phyloP scores from a whole-genome alignment of 2,329 filamentous ascomycete species.

The Ramichloridium luteum region DNA sequence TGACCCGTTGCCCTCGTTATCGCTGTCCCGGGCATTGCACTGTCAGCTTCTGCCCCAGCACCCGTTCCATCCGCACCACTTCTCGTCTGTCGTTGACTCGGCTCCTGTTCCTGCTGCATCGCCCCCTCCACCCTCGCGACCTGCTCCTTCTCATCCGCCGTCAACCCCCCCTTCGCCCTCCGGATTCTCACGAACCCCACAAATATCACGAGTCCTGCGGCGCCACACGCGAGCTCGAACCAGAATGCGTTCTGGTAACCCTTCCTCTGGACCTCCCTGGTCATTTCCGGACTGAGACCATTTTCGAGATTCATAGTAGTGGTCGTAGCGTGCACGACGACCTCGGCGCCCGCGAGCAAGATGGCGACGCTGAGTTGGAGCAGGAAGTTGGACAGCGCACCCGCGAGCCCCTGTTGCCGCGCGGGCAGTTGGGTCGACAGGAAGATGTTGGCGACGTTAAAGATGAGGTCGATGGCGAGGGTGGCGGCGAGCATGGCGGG shows the following conservation, averaged over 20 bases:
- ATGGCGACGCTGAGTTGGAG: constrained; percentile 62
- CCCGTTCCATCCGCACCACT: too few species aligned
- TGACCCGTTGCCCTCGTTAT: too few species aligned
- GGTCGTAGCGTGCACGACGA: too few species aligned
- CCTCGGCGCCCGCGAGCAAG: constrained; percentile 58
- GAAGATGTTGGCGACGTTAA: constrained; percentile 64
- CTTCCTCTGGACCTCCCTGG: constrained; percentile 29
- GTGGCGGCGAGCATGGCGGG: constrained; percentile 58
- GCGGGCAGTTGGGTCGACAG: constrained; percentile 56
- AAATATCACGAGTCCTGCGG: constrained; percentile 41
- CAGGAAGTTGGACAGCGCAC: constrained; percentile 57
- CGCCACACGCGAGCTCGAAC: constrained; percentile 48
- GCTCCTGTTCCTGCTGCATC: too few species aligned
- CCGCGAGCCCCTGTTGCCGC: constrained; percentile 57
- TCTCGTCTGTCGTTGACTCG: too few species aligned
- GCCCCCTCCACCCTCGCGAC: too few species aligned
- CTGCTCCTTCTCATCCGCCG: constrained; percentile 41
- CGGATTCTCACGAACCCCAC: constrained; percentile 42
- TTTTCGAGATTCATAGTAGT: too few species aligned
- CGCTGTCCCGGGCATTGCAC: too few species aligned
- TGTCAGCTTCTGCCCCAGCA: too few species aligned
- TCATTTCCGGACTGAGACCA: constrained; percentile 41
- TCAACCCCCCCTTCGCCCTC: constrained; percentile 45
- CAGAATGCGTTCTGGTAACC: constrained; percentile 57
- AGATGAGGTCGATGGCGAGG: constrained; percentile 62